Conservation (phyloP, 2,329 filamentous ascomycete species). For the Graphiopsis chlorocephala region DNA sequence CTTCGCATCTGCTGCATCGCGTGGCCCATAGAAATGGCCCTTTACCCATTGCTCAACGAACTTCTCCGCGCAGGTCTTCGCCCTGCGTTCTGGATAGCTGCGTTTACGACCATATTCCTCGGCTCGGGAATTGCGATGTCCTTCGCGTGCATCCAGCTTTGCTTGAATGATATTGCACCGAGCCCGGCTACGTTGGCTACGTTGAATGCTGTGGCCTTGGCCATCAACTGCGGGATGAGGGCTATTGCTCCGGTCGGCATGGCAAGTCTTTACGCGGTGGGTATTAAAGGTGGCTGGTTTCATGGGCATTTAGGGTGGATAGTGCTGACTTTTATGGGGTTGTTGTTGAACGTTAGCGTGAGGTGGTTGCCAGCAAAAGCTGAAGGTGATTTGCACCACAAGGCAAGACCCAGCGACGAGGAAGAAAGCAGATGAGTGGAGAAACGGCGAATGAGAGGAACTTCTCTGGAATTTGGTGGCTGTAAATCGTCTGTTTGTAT, state of each 20-base stretch:
- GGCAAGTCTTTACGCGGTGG: slow-evolving; percentile 65
- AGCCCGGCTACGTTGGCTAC: slow-evolving; percentile 63
- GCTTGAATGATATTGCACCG: slow-evolving; percentile 71
- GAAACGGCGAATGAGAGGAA: background rate
- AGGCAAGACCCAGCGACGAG: slow-evolving; percentile 11
- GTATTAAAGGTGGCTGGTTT: slow-evolving; percentile 60
- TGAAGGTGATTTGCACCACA: slow-evolving; percentile 28
- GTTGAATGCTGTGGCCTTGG: slow-evolving; percentile 67
- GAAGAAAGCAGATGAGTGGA: background rate
- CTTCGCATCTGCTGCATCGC: slow-evolving; percentile 55
- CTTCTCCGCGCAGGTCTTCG: slow-evolving; percentile 51
- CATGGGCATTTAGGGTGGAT: slow-evolving; percentile 66
- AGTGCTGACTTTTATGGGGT: slow-evolving; percentile 46
- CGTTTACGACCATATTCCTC: slow-evolving; percentile 47
- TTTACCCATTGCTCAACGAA: slow-evolving; percentile 54
- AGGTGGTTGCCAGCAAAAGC: slow-evolving; percentile 36
- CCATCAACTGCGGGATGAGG: slow-evolving; percentile 59
- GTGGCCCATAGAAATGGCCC: slow-evolving; percentile 64
- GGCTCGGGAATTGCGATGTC: slow-evolving; percentile 66
- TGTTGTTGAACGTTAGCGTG: slow-evolving; percentile 34
- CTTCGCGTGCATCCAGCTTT: slow-evolving; percentile 70
- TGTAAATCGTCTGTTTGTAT: background rate
- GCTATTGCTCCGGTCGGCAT: slow-evolving; percentile 65
- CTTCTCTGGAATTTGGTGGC: background rate
- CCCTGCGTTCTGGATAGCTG: slow-evolving; percentile 57